phyloP scores from a whole-genome alignment of 2,329 filamentous ascomycete genomes.

The Sporothrix dimorphospora region DNA sequence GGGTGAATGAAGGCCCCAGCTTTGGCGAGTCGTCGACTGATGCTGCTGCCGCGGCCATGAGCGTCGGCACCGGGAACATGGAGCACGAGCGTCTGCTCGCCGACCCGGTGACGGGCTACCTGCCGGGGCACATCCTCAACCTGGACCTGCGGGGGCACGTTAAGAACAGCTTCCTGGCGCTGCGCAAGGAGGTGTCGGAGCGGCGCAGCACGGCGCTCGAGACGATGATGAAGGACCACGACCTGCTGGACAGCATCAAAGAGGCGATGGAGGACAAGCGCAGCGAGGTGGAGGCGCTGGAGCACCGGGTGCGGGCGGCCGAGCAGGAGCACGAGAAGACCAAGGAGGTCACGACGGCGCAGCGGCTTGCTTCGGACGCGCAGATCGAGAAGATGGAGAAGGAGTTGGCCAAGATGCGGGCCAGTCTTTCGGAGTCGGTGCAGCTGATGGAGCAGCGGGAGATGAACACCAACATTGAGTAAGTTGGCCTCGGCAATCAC shows the following conservation, averaged over 20 bases:
- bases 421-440: slow-evolving; percentile 79
- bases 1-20: slow-evolving; percentile 76
- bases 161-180: slow-evolving; percentile 73
- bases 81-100: slow-evolving; percentile 78
- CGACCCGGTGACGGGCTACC: slow-evolving; percentile 83
- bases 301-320: slow-evolving; percentile 83
- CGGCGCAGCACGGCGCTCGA: slow-evolving; percentile 80
- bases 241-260: slow-evolving; percentile 90
- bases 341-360: slow-evolving; percentile 81
- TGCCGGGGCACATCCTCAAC: slow-evolving; percentile 84
- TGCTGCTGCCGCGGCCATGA: not conserved
- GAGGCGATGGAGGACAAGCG: slow-evolving; percentile 97
- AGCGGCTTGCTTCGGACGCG: slow-evolving; percentile 85
- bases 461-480: slow-evolving; percentile 94
- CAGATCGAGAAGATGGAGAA: slow-evolving; percentile 99
- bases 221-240: slow-evolving; percentile 91
- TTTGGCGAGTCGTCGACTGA: slow-evolving; percentile 63
- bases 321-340: slow-evolving; percentile 94
- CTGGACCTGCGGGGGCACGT: slow-evolving; percentile 83
- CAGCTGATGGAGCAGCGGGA: slow-evolving; percentile 92
- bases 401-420: slow-evolving; percentile 90
- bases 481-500: not conserved
- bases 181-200: slow-evolving; percentile 92
- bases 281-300: slow-evolving; percentile 87
- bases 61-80: slow-evolving; percentile 37